phyloP scores from a whole-genome alignment of 352 stramenopile species.

The Phytophthora constricta region DNA sequence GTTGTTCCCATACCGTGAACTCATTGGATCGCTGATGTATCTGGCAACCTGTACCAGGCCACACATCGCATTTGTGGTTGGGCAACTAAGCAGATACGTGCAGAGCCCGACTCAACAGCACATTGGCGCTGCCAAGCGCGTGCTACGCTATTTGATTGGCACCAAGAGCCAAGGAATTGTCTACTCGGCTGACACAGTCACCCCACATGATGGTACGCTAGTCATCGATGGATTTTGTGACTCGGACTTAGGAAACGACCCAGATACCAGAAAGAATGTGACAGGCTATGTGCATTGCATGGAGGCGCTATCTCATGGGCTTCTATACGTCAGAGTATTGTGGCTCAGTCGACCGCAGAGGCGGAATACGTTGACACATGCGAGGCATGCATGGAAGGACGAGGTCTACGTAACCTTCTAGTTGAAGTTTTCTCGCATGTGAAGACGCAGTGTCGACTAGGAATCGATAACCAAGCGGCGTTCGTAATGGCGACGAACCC shows the following conservation, averaged over 20 bases:
- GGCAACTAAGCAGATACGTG: neutral
- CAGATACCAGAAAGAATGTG: neutral
- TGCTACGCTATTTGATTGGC: neutral
- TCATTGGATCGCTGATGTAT: neutral
- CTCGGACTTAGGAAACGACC: neutral
- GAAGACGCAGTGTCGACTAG: too few relatives aligned
- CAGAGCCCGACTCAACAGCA: neutral
- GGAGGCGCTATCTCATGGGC: too few relatives aligned
- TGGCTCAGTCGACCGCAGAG: too few relatives aligned
- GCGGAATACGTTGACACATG: too few relatives aligned
- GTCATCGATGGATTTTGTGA: neutral
- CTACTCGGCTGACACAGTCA: neutral
- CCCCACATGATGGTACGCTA: neutral
- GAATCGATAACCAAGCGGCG: too few relatives aligned
- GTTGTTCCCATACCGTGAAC: conserved; percentile 18
- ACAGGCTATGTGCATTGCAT: too few relatives aligned
- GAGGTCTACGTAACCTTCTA: too few relatives aligned
- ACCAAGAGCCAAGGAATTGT: neutral
- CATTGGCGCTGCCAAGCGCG: neutral
- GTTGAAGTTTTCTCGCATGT: too few relatives aligned
- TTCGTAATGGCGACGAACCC: too few relatives aligned
- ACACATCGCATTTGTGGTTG: neutral
- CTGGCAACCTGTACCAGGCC: neutral
- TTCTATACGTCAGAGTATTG: too few relatives aligned
- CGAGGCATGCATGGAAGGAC: too few relatives aligned